These are phyloP conservation scores for Pochonia chlamydosporia DNA, from an alignment of 2,329 filamentous ascomycete species.

Conservation along the genomic window DNA sequence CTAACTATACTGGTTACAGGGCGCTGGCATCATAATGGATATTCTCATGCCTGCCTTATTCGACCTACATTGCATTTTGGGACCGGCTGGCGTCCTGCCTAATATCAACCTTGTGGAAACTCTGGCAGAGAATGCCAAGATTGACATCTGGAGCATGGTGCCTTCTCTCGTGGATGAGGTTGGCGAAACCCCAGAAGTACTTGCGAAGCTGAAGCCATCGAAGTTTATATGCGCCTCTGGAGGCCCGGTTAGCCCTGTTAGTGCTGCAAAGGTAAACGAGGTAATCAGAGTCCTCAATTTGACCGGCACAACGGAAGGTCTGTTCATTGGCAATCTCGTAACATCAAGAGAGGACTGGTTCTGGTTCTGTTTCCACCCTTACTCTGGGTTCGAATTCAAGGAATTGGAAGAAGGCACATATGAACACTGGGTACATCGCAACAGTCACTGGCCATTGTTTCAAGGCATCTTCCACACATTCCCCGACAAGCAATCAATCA, in stretches of 20 bases:
- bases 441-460: conserved; percentile 21
- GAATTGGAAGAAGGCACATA: conserved; percentile 22
- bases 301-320: conserved; percentile 27
- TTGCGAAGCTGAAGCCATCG: conserved; percentile 23
- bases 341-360: conserved; percentile 21
- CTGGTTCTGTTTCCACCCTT: conserved; percentile 27
- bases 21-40: conserved; percentile 35
- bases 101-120: conserved; percentile 28
- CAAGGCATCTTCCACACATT: conserved; percentile 30
- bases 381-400: conserved; percentile 28
- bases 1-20: conserved; percentile 17
- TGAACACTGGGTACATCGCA: conserved; percentile 27
- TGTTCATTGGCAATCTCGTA: conserved; percentile 27
- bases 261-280: conserved; percentile 23
- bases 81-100: conserved; percentile 26
- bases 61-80: conserved; percentile 28
- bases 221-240: conserved; percentile 32
- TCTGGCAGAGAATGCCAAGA: conserved; percentile 25
- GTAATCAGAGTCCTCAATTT: conserved; percentile 26
- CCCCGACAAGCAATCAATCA: conserved; percentile 18
- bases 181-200: conserved; percentile 22
- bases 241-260: conserved; percentile 22
- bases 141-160: conserved; percentile 33
- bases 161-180: conserved; percentile 29
- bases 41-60: conserved; percentile 31